Evolutionary conservation across 495 filamentous ascomycete species (phyloP).

Genomic region (Podospora fimiseda): DNA sequence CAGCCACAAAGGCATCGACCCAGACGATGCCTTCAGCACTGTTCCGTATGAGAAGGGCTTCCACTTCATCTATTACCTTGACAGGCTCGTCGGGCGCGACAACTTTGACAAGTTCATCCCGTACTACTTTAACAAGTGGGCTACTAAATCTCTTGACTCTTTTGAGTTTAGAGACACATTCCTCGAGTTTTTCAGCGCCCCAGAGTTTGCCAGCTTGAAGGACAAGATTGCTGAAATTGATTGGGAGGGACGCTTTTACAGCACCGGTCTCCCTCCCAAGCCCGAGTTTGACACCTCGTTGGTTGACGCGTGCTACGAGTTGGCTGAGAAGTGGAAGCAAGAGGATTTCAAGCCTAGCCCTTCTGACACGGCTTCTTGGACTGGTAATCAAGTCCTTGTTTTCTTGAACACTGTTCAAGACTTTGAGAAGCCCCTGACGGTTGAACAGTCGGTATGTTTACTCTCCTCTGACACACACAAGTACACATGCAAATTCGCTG

Average conservation of each 20-base stretch:
- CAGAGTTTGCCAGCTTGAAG: slow-evolving; percentile 56
- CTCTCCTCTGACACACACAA: not conserved
- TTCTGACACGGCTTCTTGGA: slow-evolving; percentile 64
- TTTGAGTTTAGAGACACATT: slow-evolving; percentile 88
- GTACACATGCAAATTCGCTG: slow-evolving; percentile 1
- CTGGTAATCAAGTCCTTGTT: slow-evolving; percentile 80
- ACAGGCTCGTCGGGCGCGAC: slow-evolving; percentile 73
- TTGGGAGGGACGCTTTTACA: slow-evolving; percentile 85
- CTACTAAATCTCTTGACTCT: slow-evolving; percentile 76
- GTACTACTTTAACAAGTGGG: slow-evolving; percentile 82
- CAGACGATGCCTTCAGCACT: slow-evolving; percentile 88
- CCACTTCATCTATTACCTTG: slow-evolving; percentile 67
- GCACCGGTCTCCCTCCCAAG: slow-evolving; percentile 79
- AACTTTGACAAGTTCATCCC: slow-evolving; percentile 93
- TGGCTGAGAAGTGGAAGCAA: slow-evolving; percentile 72
- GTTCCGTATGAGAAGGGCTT: slow-evolving; percentile 70
- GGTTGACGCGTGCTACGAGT: slow-evolving; percentile 74
- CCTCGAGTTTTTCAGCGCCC: slow-evolving; percentile 70
- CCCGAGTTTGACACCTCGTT: slow-evolving; percentile 84
- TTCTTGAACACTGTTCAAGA: slow-evolving; percentile 74
- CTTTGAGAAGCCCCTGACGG: slow-evolving; percentile 54
- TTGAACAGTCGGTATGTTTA: slow-evolving; percentile 45
- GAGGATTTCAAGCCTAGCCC: slow-evolving; percentile 56
- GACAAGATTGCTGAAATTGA: slow-evolving; percentile 63
- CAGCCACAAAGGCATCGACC: slow-evolving; percentile 81